Conservation (phyloP, 2,329 filamentous ascomycete genomes). For the Diaporthe vexans region DNA sequence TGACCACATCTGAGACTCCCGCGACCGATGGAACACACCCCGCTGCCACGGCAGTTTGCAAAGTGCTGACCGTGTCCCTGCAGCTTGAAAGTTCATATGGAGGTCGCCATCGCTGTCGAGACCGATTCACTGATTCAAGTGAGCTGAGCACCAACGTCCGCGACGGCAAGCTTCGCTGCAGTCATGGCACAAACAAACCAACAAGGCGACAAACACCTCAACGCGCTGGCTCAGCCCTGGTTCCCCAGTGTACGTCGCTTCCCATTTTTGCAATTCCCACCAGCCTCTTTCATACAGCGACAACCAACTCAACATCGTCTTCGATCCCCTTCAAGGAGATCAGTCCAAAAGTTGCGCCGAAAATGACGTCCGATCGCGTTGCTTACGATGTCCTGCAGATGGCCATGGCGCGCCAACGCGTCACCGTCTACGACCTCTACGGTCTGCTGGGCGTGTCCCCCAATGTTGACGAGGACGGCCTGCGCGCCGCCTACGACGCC, state of each 20-base stretch:
- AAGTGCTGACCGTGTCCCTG: not conserved
- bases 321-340: too few species aligned
- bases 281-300: too few species aligned
- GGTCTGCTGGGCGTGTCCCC: conserved; percentile 36
- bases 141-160: not conserved
- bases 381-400: conserved; percentile 22
- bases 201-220: not conserved
- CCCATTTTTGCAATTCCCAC: not conserved
- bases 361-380: conserved; percentile 16
- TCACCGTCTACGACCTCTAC: conserved; percentile 38
- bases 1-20: too few species aligned
- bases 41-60: not conserved
- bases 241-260: not conserved
- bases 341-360: not conserved
- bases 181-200: not conserved
- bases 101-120: not conserved
- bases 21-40: not conserved
- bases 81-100: not conserved
- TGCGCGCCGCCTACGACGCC: conserved; percentile 29
- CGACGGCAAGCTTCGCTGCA: not conserved
- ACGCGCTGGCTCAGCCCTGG: too few species aligned
- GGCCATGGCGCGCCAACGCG: conserved; percentile 33
- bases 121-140: not conserved
- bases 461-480: conserved; percentile 32
- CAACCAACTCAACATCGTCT: not conserved